These are phyloP conservation scores for Elsinoe australis DNA, from an alignment of 2,329 filamentous ascomycete genomes.

Conservation along the genomic window DNA sequence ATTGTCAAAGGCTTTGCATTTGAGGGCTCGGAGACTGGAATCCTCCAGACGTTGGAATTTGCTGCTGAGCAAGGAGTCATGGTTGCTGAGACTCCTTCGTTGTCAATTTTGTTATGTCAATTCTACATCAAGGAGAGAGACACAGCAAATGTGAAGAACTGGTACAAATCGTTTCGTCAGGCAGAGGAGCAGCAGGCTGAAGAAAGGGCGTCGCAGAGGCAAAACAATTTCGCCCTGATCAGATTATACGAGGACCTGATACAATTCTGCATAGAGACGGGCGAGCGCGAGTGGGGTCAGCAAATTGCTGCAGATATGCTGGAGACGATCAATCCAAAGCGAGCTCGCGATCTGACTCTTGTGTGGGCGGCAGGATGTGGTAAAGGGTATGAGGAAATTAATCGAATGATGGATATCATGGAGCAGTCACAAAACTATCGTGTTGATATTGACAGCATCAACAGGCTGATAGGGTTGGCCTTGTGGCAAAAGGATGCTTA, in stretches of 20 bases:
- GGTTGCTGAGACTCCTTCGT: background rate
- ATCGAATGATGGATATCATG: conserved; percentile 65
- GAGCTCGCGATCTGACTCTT: conserved; percentile 61
- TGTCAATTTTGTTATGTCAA: background rate
- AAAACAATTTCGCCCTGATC: background rate
- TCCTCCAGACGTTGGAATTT: background rate
- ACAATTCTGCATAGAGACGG: conserved; percentile 33
- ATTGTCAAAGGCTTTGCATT: background rate
- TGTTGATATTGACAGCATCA: conserved; percentile 66
- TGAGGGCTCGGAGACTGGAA: background rate
- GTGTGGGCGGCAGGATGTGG: conserved; percentile 68
- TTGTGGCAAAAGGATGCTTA: conserved; percentile 62
- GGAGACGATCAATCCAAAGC: conserved; percentile 26
- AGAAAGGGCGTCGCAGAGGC: too few species aligned
- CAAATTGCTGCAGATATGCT: conserved; percentile 45
- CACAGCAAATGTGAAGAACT: background rate
- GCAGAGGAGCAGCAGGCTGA: background rate
- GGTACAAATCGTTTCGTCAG: background rate
- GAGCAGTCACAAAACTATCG: conserved; percentile 28
- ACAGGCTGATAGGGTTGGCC: conserved; percentile 65
- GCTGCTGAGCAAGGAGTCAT: background rate
- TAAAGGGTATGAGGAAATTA: conserved; percentile 63
- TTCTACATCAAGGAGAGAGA: background rate
- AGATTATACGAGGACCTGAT: conserved; percentile 6
- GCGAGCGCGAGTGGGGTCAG: conserved; percentile 55